A percentile compares a stretch with the other conserved stretches of the same genome.
Conservation (phyloP, 2,329 filamentous ascomycete species). For the Neopestalotiopsis sp. region DNA sequence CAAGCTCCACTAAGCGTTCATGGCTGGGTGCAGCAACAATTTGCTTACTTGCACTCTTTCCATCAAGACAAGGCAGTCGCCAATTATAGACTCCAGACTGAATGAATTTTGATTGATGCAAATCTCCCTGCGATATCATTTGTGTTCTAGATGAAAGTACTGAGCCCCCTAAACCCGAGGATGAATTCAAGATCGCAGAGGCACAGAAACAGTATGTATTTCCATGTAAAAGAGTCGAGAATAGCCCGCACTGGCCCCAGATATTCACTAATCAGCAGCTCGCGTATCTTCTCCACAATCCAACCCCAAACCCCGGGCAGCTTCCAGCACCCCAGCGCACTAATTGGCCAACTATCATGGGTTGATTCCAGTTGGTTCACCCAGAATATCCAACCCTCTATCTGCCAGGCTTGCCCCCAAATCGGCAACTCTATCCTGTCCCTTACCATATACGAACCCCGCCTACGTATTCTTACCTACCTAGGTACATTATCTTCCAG, state of each 20-base stretch:
- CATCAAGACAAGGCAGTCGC: too few species aligned
- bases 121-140: too few species aligned
- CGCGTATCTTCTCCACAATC: background rate
- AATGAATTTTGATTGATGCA: too few species aligned
- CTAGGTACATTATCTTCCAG: too few species aligned
- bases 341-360: background rate
- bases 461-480: background rate
- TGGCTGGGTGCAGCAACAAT: too few species aligned
- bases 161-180: too few species aligned
- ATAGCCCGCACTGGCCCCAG: background rate
- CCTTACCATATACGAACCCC: background rate
- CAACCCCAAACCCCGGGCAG: background rate
- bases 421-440: slow-evolving; percentile 1
- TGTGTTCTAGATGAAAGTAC: too few species aligned
- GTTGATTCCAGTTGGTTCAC: background rate
- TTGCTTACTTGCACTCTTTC: too few species aligned
- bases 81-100: too few species aligned
- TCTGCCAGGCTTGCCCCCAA: background rate
- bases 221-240: background rate
- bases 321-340: background rate
- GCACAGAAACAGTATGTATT: background rate
- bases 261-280: background rate
- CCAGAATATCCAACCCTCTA: background rate
- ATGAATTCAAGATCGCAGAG: too few species aligned
- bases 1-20: background rate